Evolutionary conservation across 768 basidiomycete genomes (phyloP).

Genomic region (Suillus weaverae): DNA sequence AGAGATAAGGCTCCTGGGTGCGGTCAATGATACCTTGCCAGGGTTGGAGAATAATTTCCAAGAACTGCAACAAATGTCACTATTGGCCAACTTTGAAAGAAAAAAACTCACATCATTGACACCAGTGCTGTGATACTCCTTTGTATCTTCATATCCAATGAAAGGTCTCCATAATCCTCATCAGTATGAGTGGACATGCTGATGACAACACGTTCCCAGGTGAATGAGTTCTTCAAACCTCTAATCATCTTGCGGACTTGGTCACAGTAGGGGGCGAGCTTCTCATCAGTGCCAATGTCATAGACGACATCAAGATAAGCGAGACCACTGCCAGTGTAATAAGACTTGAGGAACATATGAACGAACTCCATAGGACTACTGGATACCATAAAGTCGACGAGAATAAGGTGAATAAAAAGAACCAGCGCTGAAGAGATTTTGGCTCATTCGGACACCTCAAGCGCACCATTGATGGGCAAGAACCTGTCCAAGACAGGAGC

Average conservation of each 20-base stretch:
- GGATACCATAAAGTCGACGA: neutral
- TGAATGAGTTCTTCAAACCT: neutral
- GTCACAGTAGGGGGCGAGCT: neutral
- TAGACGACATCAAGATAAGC: neutral
- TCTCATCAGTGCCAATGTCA: neutral
- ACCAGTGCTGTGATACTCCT: neutral
- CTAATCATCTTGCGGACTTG: neutral
- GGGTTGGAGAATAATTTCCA: neutral
- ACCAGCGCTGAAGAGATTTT: neutral
- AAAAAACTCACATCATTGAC: constrained; percentile 3
- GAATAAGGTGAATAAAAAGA: neutral
- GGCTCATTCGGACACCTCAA: neutral
- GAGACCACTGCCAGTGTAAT: neutral
- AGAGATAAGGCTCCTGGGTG: neutral
- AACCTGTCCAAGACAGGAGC: neutral
- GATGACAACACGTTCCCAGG: neutral
- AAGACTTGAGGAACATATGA: neutral
- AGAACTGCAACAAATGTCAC: neutral
- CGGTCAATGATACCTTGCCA: neutral
- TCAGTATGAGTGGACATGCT: neutral
- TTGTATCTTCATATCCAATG: neutral
- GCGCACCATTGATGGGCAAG: neutral
- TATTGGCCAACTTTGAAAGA: neutral
- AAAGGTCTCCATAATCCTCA: neutral
- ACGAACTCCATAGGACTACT: neutral